phyloP scores from a whole-genome alignment of 345 rosid genomes.

The Dipteronia dyeriana region DNA sequence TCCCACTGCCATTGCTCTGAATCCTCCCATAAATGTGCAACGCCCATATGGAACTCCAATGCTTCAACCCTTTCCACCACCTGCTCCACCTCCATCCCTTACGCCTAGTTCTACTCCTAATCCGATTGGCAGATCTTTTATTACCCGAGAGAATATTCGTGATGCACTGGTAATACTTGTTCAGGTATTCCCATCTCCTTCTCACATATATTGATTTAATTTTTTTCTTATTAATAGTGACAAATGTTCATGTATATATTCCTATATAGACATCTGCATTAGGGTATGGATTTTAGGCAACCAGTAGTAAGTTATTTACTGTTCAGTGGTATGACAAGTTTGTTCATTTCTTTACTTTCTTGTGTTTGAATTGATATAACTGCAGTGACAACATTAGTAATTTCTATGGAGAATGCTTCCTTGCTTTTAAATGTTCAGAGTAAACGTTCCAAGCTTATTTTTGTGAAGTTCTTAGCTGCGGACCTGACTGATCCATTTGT shows the following conservation, averaged over 20 bases:
- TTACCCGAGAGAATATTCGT: slow-evolving; percentile 59
- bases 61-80: slow-evolving; percentile 79
- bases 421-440: background rate
- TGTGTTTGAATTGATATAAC: background rate
- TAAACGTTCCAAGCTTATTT: background rate
- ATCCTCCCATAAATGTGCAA: slow-evolving; percentile 51
- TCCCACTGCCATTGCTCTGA: slow-evolving; percentile 41
- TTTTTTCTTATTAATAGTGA: background rate
- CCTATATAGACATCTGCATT: background rate
- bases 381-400: background rate
- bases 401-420: too few species aligned
- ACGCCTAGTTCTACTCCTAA: slow-evolving; percentile 39
- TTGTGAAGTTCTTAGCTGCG: background rate
- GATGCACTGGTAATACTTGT: slow-evolving; percentile 62
- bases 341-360: too few species aligned
- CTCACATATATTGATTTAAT: background rate
- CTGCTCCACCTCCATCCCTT: slow-evolving; percentile 62
- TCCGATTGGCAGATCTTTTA: slow-evolving; percentile 29
- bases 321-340: background rate
- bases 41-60: slow-evolving; percentile 64
- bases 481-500: slow-evolving; percentile 14
- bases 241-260: background rate
- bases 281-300: background rate
- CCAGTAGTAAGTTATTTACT: background rate
- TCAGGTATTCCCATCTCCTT: slow-evolving; percentile 42